Percentiles rank a stretch among this genome's conserved stretches.
Evolutionary conservation across 176 grass and related monocot species (phyloP).

Genomic region (Zea luxurians): DNA sequence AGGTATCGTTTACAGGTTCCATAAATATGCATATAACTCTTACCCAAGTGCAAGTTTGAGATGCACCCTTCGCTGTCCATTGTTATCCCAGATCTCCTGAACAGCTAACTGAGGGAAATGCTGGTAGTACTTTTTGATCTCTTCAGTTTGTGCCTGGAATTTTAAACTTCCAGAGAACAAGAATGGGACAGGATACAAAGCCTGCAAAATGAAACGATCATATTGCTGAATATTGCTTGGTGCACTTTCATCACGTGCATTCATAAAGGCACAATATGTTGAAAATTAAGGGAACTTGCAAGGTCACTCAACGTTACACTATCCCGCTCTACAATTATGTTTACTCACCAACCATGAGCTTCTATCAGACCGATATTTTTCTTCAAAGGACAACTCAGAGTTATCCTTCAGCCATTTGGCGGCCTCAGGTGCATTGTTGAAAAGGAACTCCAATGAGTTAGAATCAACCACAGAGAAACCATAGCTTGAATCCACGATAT

Average conservation of each 20-base stretch:
- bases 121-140: slow-evolving; percentile 69
- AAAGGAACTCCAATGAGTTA: slow-evolving; percentile 89
- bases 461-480: slow-evolving; percentile 89
- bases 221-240: slow-evolving; percentile 10
- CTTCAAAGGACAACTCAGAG: slow-evolving; percentile 76
- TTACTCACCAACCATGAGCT: slow-evolving; percentile 87
- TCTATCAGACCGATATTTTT: slow-evolving; percentile 68
- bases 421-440: slow-evolving; percentile 76
- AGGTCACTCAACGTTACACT: slow-evolving; percentile 8
- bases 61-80: slow-evolving; percentile 62
- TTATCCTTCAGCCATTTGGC: slow-evolving; percentile 68
- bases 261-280: neutral
- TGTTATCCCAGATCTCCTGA: slow-evolving; percentile 45
- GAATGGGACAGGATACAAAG: slow-evolving; percentile 79
- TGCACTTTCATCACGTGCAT: neutral
- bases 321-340: slow-evolving; percentile 1
- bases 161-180: slow-evolving; percentile 88
- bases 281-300: slow-evolving; percentile 22
- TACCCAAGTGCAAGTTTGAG: slow-evolving; percentile 88
- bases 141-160: slow-evolving; percentile 60
- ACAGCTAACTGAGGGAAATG: slow-evolving; percentile 58
- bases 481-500: slow-evolving; percentile 73
- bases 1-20: neutral
- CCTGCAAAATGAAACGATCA: slow-evolving; percentile 52
- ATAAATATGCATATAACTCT: slow-evolving; percentile 24